Percentiles rank a stretch among this genome's conserved stretches.
Evolutionary conservation across 768 basidiomycete genomes (phyloP).

Genomic region (Dendrothele bispora): DNA sequence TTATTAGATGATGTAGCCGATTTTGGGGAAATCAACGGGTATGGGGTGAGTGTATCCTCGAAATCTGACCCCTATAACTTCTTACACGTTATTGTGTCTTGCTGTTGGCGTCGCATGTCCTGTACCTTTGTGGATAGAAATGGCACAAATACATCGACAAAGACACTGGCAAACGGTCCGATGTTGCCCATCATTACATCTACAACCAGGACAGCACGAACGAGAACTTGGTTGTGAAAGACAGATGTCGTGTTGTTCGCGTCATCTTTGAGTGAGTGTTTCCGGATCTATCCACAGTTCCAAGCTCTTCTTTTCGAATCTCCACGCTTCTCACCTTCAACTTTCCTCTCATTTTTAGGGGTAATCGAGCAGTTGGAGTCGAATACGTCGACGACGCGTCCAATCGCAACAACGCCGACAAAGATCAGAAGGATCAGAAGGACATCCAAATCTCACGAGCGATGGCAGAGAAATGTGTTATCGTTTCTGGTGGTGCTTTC

Average conservation of each 20-base stretch:
- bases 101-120: too few relatives aligned
- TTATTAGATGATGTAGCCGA: constrained; percentile 34
- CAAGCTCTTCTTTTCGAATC: not conserved
- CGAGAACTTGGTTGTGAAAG: constrained; percentile 23
- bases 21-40: constrained; percentile 27
- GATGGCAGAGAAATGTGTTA: constrained; percentile 23
- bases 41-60: constrained; percentile 24
- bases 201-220: constrained; percentile 26
- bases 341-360: constrained; percentile 6
- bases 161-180: constrained; percentile 37
- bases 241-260: constrained; percentile 22
- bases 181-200: constrained; percentile 32
- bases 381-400: constrained; percentile 26
- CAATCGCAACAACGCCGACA: constrained; percentile 19
- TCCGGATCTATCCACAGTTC: not conserved
- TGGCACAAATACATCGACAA: constrained; percentile 39
- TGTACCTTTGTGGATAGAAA: constrained; percentile 16
- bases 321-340: not conserved
- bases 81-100: not conserved
- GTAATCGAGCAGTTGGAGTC: constrained; percentile 24
- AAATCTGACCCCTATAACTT: not conserved
- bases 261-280: constrained; percentile 26
- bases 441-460: constrained; percentile 10
- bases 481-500: constrained; percentile 30
- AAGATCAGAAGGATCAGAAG: constrained; percentile 13